Evolutionary conservation across 2,329 filamentous ascomycete genomes (phyloP), one percentile per base, ranked within the genome.

Genomic region (Escovopsis weberi): DNA sequence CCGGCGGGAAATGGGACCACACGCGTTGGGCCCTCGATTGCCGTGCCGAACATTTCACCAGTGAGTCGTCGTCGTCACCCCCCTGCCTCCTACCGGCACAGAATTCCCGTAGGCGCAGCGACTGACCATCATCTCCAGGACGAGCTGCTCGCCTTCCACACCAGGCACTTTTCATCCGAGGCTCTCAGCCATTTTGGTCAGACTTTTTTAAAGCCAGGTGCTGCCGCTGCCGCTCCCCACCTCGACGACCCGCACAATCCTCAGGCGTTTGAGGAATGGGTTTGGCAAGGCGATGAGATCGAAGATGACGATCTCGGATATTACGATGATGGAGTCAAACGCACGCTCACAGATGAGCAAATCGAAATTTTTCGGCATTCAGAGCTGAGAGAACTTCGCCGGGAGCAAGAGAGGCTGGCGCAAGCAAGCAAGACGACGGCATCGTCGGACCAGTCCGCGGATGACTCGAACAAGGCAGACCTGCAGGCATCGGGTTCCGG

Each of bases 341-440:
- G 89, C 35, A 94, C 87, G 15, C 68, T 96, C 53, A 95, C 88
- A 9, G 85, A 95, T 55, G 84, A 87, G 52, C 85, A 95, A 65
- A 85, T 95, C 51, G 76, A 77, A 42, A 89, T 94, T 47, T 95
- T 95, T 58, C 74, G 88, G 47, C 85, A 93, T 56, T 89, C 84
- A 2, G 89, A 96, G 60, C 73, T 94, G 19, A 80, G 91, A 55
- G 63, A 75, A 11, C 65, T 94, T 34, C 66, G 84, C 26, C 75
- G 75, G 47, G 66, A 70, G 46, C 57, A 61, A 40, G 60, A 62
- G 36, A 66, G 59, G 44, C 59, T 54, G 15, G 11, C 37, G 1
- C 30, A 38, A 18, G 26, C 12, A 6, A 7, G 28, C 26, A 46
- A 44, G 32, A 18, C 36, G 15, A 33, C n/a, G 23, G 4, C 18